phyloP scores from a whole-genome alignment of 2,329 filamentous ascomycete species.

The Colletotrichum sp. region DNA sequence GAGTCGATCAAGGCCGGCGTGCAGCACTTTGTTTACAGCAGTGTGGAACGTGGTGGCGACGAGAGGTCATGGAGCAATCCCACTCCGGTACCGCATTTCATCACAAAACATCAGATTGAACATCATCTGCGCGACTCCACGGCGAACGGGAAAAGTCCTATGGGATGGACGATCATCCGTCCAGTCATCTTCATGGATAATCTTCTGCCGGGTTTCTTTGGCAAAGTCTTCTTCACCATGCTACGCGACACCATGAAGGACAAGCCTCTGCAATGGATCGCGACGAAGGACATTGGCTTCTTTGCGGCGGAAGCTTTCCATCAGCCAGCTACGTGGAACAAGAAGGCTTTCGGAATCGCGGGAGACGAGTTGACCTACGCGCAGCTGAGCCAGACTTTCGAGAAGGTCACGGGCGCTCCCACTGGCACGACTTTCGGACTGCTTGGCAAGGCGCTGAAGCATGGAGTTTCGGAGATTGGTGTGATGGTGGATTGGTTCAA shows the following conservation, averaged over 20 bases:
- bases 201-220: constrained; percentile 31
- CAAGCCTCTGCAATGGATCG: constrained; percentile 40
- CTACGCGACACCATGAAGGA: constrained; percentile 30
- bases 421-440: background rate
- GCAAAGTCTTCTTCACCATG: constrained; percentile 33
- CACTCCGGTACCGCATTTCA: constrained; percentile 62
- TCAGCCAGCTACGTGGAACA: constrained; percentile 29
- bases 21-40: constrained; percentile 62
- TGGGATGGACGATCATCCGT: constrained; percentile 63
- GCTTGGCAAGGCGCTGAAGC: background rate
- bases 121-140: constrained; percentile 51
- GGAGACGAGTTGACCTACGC: background rate
- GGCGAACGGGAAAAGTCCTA: constrained; percentile 35
- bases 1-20: constrained; percentile 55
- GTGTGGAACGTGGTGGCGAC: constrained; percentile 62
- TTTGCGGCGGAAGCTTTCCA: constrained; percentile 42
- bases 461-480: background rate
- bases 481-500: constrained; percentile 5
- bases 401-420: background rate
- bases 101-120: constrained; percentile 61
- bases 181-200: constrained; percentile 65
- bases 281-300: constrained; percentile 44
- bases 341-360: background rate
- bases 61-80: constrained; percentile 48
- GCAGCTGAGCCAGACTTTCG: background rate